A percentile compares a stretch with the other conserved stretches of the same genome.
These are phyloP conservation scores for Berberis vulgaris DNA, from an alignment of 164 flowering plant genomes.

Conservation along the genomic window DNA sequence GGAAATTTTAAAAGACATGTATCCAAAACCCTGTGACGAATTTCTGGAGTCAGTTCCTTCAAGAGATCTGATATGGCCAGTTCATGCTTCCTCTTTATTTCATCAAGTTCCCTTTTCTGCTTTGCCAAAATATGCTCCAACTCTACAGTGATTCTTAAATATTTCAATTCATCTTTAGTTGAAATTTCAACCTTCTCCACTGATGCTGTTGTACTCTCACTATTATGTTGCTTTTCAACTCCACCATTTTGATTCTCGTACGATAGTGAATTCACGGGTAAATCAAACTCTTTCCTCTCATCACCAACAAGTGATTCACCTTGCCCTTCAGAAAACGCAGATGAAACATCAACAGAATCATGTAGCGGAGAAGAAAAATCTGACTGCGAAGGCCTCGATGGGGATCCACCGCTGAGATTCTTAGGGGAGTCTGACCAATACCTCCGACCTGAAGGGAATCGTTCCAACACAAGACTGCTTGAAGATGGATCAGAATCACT, in stretches of 20 bases:
- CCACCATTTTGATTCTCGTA: conserved; percentile 6
- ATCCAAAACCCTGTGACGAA: conserved; percentile 22
- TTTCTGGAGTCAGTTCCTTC: conserved; percentile 45
- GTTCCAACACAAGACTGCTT: conserved; percentile 39
- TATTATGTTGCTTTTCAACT: neutral
- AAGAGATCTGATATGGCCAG: conserved; percentile 35
- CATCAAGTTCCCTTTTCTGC: conserved; percentile 61
- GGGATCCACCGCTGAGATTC: conserved; percentile 36
- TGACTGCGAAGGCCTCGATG: conserved; percentile 26
- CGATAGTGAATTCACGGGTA: neutral
- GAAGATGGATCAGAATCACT: conserved; percentile 16
- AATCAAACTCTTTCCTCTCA: conserved; percentile 2
- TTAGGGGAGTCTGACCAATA: conserved; percentile 77
- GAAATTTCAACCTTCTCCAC: conserved; percentile 3
- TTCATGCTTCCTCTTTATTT: conserved; percentile 52
- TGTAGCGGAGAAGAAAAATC: conserved; percentile 22
- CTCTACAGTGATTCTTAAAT: conserved; percentile 23
- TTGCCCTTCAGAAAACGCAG: conserved; percentile 3
- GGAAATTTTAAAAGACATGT: conserved; percentile 27
- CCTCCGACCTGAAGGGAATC: conserved; percentile 65
- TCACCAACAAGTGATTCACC: neutral
- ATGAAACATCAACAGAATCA: conserved; percentile 4
- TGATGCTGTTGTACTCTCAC: neutral
- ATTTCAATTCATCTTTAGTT: conserved; percentile 18
- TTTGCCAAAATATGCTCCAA: conserved; percentile 41